Evolutionary conservation across 2,329 filamentous ascomycete species (phyloP).

Genomic region (Ceratocystis alfenasii): DNA sequence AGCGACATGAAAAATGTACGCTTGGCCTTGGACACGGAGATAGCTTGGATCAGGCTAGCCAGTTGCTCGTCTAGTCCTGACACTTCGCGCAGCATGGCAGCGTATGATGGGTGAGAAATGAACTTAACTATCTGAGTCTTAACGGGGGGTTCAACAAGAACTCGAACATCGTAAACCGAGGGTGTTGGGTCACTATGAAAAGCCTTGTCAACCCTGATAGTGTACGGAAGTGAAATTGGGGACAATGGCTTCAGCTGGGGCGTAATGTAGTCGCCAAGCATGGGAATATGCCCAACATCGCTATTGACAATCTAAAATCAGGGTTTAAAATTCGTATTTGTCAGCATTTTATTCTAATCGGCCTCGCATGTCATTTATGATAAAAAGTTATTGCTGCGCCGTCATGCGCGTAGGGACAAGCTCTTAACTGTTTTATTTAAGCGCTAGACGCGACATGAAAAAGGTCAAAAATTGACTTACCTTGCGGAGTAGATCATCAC

Average conservation of each 20-base stretch:
- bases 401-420: no score
- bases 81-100: constrained; percentile 63
- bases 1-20: constrained; percentile 75
- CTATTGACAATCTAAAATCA: constrained; percentile 54
- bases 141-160: constrained; percentile 73
- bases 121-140: constrained; percentile 53
- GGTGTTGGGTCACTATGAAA: constrained; percentile 64
- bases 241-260: constrained; percentile 67
- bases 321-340: not conserved
- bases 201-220: constrained; percentile 78
- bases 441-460: no score
- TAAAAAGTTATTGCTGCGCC: no score
- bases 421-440: no score
- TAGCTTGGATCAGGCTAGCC: constrained; percentile 67
- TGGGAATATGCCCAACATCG: constrained; percentile 73
- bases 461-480: constrained; percentile 38
- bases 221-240: constrained; percentile 77
- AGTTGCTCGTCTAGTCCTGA: constrained; percentile 71
- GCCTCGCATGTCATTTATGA: no score
- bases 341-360: not conserved
- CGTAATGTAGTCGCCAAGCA: constrained; percentile 67
- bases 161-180: constrained; percentile 81
- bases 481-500: constrained; percentile 68
- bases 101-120: constrained; percentile 57
- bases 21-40: constrained; percentile 76